phyloP scores from a whole-genome alignment of 2,329 filamentous ascomycete species.

The Pseudovirgaria hyperparasitica region DNA sequence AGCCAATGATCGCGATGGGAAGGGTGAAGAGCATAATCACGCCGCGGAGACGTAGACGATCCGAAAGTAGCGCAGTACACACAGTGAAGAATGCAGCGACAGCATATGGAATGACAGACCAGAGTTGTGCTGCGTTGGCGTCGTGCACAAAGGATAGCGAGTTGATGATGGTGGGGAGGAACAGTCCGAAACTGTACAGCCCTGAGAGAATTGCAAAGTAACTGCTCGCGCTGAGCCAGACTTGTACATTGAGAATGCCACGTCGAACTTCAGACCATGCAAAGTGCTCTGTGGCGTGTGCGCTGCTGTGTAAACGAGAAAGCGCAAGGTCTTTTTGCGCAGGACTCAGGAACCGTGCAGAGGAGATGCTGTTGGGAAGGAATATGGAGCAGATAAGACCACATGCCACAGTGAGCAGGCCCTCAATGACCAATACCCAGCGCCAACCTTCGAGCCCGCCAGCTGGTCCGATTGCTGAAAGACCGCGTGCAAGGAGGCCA shows the following conservation, averaged over 20 bases:
- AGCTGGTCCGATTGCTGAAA: conserved; percentile 44
- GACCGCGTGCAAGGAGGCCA: conserved; percentile 47
- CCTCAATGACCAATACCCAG: conserved; percentile 52
- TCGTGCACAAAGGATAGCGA: conserved; percentile 41
- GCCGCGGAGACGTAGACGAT: conserved; percentile 47
- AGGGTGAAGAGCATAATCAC: conserved; percentile 50
- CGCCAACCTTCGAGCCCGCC: conserved; percentile 45
- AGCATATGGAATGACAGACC: conserved; percentile 52
- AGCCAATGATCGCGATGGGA: conserved; percentile 52
- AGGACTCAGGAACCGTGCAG: conserved; percentile 39
- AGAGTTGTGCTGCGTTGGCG: conserved; percentile 46
- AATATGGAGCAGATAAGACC: conserved; percentile 39
- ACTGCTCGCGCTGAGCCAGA: conserved; percentile 50
- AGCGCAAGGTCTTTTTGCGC: conserved; percentile 40
- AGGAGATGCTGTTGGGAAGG: conserved; percentile 43
- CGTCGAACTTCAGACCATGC: conserved; percentile 49
- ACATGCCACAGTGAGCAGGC: conserved; percentile 39
- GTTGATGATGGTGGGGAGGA: conserved; percentile 53
- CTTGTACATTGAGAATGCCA: conserved; percentile 46
- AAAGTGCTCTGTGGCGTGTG: conserved; percentile 34
- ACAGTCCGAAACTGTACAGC: conserved; percentile 51
- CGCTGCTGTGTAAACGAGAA: conserved; percentile 7
- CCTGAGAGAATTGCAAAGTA: conserved; percentile 48
- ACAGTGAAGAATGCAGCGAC: conserved; percentile 43
- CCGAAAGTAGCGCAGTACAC: conserved; percentile 44